phyloP scores from a whole-genome alignment of 352 stramenopile genomes.

The Sclerospora graminicola region DNA sequence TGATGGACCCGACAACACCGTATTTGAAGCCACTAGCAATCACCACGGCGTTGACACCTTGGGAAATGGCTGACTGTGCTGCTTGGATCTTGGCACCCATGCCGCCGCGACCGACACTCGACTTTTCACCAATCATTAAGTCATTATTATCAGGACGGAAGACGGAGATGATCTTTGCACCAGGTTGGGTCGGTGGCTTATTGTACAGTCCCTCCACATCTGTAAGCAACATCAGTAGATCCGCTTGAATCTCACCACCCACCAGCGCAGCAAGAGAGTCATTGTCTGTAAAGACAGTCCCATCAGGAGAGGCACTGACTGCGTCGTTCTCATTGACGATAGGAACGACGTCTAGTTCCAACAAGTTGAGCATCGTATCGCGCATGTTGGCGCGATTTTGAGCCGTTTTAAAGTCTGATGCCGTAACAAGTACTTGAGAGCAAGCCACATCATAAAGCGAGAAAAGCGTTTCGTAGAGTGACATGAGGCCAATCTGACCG shows the following conservation, averaged over 20 bases:
- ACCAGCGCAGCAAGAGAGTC: slow-evolving; percentile 88
- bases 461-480: slow-evolving; percentile 95
- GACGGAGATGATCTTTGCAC: slow-evolving; percentile 69
- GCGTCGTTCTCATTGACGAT: slow-evolving; percentile 99
- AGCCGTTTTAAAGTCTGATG: slow-evolving; percentile 73
- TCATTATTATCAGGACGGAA: slow-evolving; percentile 45
- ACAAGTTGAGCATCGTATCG: slow-evolving; percentile 86
- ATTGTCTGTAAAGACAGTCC: slow-evolving; percentile 93
- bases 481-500: slow-evolving; percentile 97
- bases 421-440: slow-evolving; percentile 86
- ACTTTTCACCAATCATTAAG: slow-evolving; percentile 78
- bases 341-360: slow-evolving; percentile 94
- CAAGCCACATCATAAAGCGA: slow-evolving; percentile 90
- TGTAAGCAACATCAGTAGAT: slow-evolving; percentile 93
- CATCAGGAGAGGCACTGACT: slow-evolving; percentile 75
- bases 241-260: slow-evolving; percentile 84
- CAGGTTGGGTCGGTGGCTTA: slow-evolving; percentile 64
- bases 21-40: slow-evolving; percentile 92
- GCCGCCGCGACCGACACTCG: slow-evolving; percentile 82
- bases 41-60: slow-evolving; percentile 87
- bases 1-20: slow-evolving; percentile 84
- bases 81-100: slow-evolving; percentile 94
- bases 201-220: slow-evolving; percentile 96
- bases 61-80: slow-evolving; percentile 79
- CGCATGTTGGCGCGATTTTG: slow-evolving; percentile 79